Base-by-base conservation (phyloP, 306 rosid species). In the Fagus crenata region DNA sequence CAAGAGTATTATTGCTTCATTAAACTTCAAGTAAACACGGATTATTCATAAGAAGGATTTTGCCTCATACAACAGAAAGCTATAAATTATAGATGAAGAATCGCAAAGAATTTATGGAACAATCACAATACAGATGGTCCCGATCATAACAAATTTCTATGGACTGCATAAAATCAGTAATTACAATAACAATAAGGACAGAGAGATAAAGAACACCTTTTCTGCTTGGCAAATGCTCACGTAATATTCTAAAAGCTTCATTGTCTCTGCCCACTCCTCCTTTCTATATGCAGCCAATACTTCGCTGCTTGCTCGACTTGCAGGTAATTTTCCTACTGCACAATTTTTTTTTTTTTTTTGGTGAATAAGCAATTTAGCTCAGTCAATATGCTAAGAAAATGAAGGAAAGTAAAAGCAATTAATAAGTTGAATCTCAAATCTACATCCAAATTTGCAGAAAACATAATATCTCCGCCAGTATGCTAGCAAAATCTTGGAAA, bases 321-420 rank as follows among this genome's bases (percentile, higher is more conserved):
- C 96, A 22, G 96, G 98, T 74, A 93, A 86, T 75, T 90, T 93
- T 80, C 98, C 98, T 67, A 93, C 98, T 93, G 88, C 86, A 59
- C 80, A n/a, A 79, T 43, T 67, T 79, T 61, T n/a, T 22, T 22
- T 22, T 22, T 22, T 22, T 22, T 22, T 22, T 22, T 22, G 28
- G 28, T 22, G 72, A 71, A 56, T 5, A 60, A 6, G 2, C 37
- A 60, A 42, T n/a, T 6, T 4, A 31, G 28, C 53, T 17, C 53
- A 73, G 32, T 55, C 63, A 39, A 13, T 53, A 18, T 42, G 15
- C 42, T 1, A 35, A 41, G 46, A 32, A 6, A 39, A 72, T 31
- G 42, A 49, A 53, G 17, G 6, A 18, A 40, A 77, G 35, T 43
- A 63, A 33, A 51, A 36, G 11, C 7, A 67, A 39, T 39, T 39